Base-by-base conservation (phyloP, 306 rosid species). In the Malus orientalis region DNA sequence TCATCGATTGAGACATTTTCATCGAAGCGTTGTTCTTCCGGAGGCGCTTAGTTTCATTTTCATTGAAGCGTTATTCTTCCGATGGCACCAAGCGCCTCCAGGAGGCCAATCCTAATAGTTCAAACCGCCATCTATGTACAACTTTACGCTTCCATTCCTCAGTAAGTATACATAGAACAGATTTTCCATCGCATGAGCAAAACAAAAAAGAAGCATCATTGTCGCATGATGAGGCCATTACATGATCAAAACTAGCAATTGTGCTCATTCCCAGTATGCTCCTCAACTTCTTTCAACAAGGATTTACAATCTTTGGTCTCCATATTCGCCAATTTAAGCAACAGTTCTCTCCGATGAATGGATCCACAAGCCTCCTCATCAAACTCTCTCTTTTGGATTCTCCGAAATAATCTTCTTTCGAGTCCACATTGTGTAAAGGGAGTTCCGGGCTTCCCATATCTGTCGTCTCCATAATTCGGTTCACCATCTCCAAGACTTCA, bases 401-500 rank as follows among this genome's bases (percentile, higher is more conserved):
- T 47, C n/a, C 59, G 11, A 42, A 70, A 67, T 18, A 20, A 6
- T 82, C 86, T 40, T 60, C 59, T 30, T 77, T 68, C 15, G 58
- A 40, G 58, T 66, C 80, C 32, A 76, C 65, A 54, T 66, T 71
- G 70, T 40, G 78, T 65, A 54, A 18, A 8, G 85, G 85, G 18
- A 47, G 72, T 64, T 82, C 81, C 65, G 80, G 81, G 79, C 82
- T 85, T 76, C 78, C 88, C 55, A 69, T 54, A 22, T 78, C 82
- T 4, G 44, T 22, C 1, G 74, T 71, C 73, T 87, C 85, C 54
- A 80, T 32, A 67, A 85, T 85, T 47, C 22, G 69, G 30, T 73
- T 72, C 64, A 87, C 44, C 82, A 83, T 78, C 71, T 85, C 91
- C 85, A 83, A 36, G 33, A 87, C 76, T 61, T 87, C 91, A 47